Percentiles rank a stretch among this genome's conserved stretches.
Evolutionary conservation across 495 filamentous ascomycete genomes (phyloP).

Genomic region (Trichoderma reesei): DNA sequence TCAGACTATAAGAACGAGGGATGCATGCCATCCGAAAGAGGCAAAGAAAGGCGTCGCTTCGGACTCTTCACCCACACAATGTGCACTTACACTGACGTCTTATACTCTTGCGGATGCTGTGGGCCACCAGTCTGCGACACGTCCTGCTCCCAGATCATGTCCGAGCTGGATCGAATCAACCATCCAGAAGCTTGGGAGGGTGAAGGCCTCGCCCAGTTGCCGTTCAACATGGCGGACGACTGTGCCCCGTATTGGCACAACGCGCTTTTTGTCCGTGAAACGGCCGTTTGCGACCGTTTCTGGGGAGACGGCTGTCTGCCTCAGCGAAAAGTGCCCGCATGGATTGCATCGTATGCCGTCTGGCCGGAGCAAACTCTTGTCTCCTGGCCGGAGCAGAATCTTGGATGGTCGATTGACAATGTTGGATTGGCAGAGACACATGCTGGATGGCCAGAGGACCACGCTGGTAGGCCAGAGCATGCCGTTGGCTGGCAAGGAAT

Average conservation of each 20-base stretch:
- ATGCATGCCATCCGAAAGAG: background rate
- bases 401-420: too few species aligned
- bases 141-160: background rate
- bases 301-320: background rate
- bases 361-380: too few species aligned
- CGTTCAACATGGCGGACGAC: background rate
- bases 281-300: background rate
- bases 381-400: too few species aligned
- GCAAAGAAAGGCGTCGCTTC: background rate
- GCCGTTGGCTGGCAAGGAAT: too few species aligned
- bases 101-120: conserved; percentile 8
- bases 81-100: background rate
- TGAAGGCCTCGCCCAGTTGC: background rate
- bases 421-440: too few species aligned
- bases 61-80: background rate
- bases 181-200: conserved; percentile 9
- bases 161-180: conserved; percentile 7
- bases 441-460: too few species aligned
- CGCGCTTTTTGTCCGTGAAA: background rate
- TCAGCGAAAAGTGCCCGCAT: background rate
- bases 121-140: background rate
- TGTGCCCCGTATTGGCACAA: conserved; percentile 1
- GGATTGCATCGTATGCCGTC: too few species aligned
- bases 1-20: background rate
- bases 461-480: too few species aligned